Conservation (phyloP, 306 rosid species). For the Trifolium pratense region DNA sequence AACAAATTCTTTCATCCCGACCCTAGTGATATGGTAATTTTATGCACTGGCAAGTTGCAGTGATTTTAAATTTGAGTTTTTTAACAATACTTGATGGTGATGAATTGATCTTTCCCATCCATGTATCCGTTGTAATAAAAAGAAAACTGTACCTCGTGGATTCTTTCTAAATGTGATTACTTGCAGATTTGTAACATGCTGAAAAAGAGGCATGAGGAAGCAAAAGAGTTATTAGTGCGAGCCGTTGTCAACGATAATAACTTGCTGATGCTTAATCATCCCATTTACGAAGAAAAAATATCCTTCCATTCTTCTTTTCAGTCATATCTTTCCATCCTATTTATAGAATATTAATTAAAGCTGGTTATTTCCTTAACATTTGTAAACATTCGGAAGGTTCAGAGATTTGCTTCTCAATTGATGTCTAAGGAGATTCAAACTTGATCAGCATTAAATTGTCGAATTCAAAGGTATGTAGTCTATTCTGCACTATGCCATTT, state of each 20-base stretch:
- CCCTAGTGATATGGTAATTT: constrained; percentile 17
- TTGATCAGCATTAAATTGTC: constrained; percentile 43
- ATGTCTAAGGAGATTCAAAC: constrained; percentile 60
- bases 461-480: constrained; percentile 44
- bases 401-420: constrained; percentile 70
- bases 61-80: constrained; percentile 15
- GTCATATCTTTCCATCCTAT: constrained; percentile 28
- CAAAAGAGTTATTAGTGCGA: constrained; percentile 76
- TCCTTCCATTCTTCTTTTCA: constrained; percentile 53
- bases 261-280: constrained; percentile 93
- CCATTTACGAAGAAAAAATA: constrained; percentile 80
- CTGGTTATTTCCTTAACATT: constrained; percentile 54
- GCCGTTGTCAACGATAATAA: constrained; percentile 77
- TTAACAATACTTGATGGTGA: neutral
- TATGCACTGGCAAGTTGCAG: constrained; percentile 33
- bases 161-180: constrained; percentile 29
- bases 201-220: constrained; percentile 86
- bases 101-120: constrained; percentile 16
- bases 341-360: neutral
- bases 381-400: constrained; percentile 70
- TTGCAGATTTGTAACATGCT: constrained; percentile 84
- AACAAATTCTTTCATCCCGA: neutral
- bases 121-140: neutral
- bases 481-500: constrained; percentile 28
- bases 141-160: constrained; percentile 1